Evolutionary conservation across 805 yeast genomes (phyloP).

Genomic region (Hanseniaspora mollemarum): DNA sequence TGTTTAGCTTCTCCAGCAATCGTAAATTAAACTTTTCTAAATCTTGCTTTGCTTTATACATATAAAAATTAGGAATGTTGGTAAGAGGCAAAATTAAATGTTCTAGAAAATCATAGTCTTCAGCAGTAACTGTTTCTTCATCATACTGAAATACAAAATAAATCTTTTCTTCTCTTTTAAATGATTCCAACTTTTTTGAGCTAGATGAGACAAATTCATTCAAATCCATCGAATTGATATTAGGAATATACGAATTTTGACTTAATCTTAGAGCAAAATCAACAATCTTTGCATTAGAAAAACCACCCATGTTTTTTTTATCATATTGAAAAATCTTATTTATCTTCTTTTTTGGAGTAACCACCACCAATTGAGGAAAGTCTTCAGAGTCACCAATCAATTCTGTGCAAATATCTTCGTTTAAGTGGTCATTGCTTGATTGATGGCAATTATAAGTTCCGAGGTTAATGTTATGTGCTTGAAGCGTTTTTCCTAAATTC

Average conservation of each 20-base stretch:
- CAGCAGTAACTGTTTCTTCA: slow-evolving; percentile 36
- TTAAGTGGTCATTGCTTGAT: slow-evolving; percentile 16
- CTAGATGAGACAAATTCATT: neutral
- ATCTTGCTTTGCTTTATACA: slow-evolving; percentile 44
- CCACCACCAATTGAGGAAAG: slow-evolving; percentile 37
- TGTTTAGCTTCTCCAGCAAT: slow-evolving; percentile 36
- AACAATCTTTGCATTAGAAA: slow-evolving; percentile 24
- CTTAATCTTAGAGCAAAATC: slow-evolving; percentile 40
- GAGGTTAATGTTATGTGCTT: slow-evolving; percentile 29
- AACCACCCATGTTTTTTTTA: slow-evolving; percentile 22
- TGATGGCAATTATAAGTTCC: slow-evolving; percentile 52
- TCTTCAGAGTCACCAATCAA: slow-evolving; percentile 36
- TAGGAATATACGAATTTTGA: slow-evolving; percentile 36
- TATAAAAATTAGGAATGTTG: slow-evolving; percentile 43
- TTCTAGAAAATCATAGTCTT: slow-evolving; percentile 53
- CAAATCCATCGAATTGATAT: slow-evolving; percentile 18
- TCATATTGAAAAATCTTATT: slow-evolving; percentile 24
- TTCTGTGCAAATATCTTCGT: slow-evolving; percentile 41
- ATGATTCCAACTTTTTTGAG: neutral
- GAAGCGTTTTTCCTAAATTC: slow-evolving; percentile 40
- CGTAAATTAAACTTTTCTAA: slow-evolving; percentile 29
- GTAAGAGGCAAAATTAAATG: slow-evolving; percentile 51
- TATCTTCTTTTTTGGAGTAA: slow-evolving; percentile 38
- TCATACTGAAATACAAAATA: slow-evolving; percentile 44
- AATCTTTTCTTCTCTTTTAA: slow-evolving; percentile 26